Percentiles rank a stretch among this genome's conserved stretches.
phyloP scores from a whole-genome alignment of 2,329 filamentous ascomycete genomes.

The Neofusicoccum cordaticola region DNA sequence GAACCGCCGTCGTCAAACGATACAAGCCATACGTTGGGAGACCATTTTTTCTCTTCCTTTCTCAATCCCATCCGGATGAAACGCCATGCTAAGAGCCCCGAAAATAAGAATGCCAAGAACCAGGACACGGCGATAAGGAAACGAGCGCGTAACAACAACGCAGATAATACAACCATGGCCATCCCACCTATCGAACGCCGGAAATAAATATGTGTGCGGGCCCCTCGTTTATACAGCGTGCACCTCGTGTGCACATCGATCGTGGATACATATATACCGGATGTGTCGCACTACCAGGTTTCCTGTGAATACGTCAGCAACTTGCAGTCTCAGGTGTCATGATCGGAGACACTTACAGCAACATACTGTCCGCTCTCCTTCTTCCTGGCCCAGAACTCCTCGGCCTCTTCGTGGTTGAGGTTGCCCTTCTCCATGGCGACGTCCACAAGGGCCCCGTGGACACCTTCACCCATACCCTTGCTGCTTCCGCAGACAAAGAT shows the following conservation, averaged over 20 bases:
- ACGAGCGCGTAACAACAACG: not conserved
- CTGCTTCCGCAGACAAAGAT: slow-evolving; percentile 95
- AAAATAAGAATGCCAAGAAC: not conserved
- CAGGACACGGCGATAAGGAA: not conserved
- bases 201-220: not conserved
- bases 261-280: not conserved
- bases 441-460: slow-evolving; percentile 81
- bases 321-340: no score
- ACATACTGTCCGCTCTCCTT: slow-evolving; percentile 93
- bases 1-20: not conserved
- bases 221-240: not conserved
- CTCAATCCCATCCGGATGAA: slow-evolving; percentile 8
- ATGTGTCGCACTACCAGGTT: not conserved
- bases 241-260: not conserved
- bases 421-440: slow-evolving; percentile 93
- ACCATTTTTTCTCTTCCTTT: slow-evolving; percentile 11
- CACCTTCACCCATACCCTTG: slow-evolving; percentile 96
- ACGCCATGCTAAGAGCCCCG: slow-evolving; percentile 10
- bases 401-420: slow-evolving; percentile 75
- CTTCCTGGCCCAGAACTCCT: slow-evolving; percentile 87
- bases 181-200: not conserved
- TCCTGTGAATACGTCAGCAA: not conserved
- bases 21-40: slow-evolving; percentile 3
- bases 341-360: slow-evolving; percentile 54
- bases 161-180: not conserved